Base-by-base conservation (phyloP, 2,329 filamentous ascomycete species). In the Dactylellina drechsleri region DNA sequence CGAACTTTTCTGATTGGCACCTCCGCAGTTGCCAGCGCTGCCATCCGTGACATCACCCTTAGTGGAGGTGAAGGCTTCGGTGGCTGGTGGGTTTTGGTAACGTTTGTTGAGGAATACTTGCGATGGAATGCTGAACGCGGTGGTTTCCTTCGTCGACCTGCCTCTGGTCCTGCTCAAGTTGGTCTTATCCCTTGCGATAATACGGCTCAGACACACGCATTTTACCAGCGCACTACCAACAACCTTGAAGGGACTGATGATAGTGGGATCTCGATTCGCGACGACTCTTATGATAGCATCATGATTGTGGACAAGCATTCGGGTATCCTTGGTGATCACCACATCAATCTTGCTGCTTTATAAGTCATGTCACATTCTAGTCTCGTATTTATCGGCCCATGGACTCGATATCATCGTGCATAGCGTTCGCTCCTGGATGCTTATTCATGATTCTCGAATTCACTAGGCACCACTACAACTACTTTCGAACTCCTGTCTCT, bases 71-170 rank as follows among this genome's bases (percentile, higher is more conserved):
- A 90, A 80, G 93, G 91, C 80, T 96, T 94, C 80, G 90, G 91
- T n/a, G 90, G 91, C 4, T 96, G 92, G 92, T 95, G 92, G 92
- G 91, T 97, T 70, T 93, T 93, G 2, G 97, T 97, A 81, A 93
- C 94, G 70, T 98, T 94, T 86, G 87, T 97, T 61, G 93, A 97
- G 80, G 94, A 98, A 83, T 96, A 96, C 92, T 88, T 93, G 58
- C 86, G 91, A 68, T 97, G 96, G 86, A 85, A 97, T 78, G 92
- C 92, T 0, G 92, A 96, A 79, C 90, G 93, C 79, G 94, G 93
- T 59, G 94, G 94, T 0, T 97, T 97, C 80, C 89, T 97, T 84
- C 85, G 85, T 36, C 84, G 62, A 43, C 15, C 52, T 20, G 70
- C 70, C n/a, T 18, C 36, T 15, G 70, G 70, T 7, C 70, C 70